Base-by-base conservation (phyloP, 805 yeast genomes). In the Teunomyces lycoperdinae region DNA sequence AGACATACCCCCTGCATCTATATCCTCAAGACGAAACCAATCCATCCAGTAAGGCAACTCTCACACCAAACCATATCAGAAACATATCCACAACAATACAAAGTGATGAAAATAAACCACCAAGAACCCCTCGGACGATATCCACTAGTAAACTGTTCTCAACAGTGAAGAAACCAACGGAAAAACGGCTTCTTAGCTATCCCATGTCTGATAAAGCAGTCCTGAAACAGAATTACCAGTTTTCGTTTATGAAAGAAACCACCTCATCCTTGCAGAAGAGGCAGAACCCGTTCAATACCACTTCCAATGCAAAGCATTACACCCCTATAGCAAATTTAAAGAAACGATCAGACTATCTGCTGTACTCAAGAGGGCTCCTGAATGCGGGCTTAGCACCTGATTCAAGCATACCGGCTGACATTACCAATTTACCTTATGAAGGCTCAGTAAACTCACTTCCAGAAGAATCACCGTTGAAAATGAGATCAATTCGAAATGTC, bases 201-300 rank as follows among this genome's bases (percentile, higher is more conserved):
- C 62, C 62, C 3, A 41, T 57, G 49, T 46, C 60, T 3, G 62
- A 58, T n/a, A 53, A 50, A 5, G 42, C 56, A 7, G 16, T 36
- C 5, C 45, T 48, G 48, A 41, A 63, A 44, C 48, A 50, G 42
- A 57, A 55, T n/a, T 54, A 51, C 43, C 61, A 55, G 38, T 62
- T 64, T 42, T 69, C 76, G 5, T 72, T 72, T 49, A 72, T 72
- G 77, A 58, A 61, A 35, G 73, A 67, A 8, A 72, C 76, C 0
- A 53, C 74, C 9, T 67, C 74, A 2, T 71, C 76, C 1, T 54
- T 63, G 14, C 62, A 63, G 48, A 68, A 71, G 47, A 67, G 63
- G 50, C 61, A 45, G 50, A 48, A 43, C 41, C 50, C 48, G 3
- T 42, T 35, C 29, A 38, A 29, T 9, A 30, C 48, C 20, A 7